These are phyloP conservation scores for Rhazya stricta DNA, from an alignment of 257 asterid genomes.

Conservation along the genomic window DNA sequence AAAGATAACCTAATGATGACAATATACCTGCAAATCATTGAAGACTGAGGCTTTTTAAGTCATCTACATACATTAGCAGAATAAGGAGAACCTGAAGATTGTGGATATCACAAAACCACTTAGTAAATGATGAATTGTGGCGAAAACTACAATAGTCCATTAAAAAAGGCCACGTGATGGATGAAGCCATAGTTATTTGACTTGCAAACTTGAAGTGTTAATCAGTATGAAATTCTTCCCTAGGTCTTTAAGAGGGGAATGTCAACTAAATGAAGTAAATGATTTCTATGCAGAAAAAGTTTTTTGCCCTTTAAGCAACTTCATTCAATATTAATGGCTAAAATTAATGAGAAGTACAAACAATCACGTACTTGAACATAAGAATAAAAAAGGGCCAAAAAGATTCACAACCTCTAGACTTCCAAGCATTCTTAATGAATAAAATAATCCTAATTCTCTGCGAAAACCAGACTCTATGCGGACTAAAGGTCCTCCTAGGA, in stretches of 20 bases:
- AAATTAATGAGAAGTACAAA: neutral
- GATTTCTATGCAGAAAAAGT: neutral
- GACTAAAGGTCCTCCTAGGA: neutral
- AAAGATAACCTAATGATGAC: neutral
- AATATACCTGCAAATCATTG: neutral
- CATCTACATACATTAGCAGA: neutral
- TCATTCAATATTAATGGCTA: neutral
- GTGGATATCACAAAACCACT: neutral
- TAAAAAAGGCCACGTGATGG: neutral
- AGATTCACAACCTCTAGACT: neutral
- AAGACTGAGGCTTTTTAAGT: neutral
- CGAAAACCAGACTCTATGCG: neutral
- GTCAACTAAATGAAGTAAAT: neutral
- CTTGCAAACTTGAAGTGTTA: neutral
- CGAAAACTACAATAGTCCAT: too few species aligned
- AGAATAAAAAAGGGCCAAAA: neutral
- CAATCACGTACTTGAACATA: neutral
- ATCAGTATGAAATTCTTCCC: neutral
- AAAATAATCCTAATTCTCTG: neutral
- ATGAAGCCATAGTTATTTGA: neutral
- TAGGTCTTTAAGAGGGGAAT: neutral
- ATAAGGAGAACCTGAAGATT: neutral
- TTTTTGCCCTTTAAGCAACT: neutral
- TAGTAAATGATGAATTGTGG: too few species aligned
- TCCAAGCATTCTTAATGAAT: neutral